Percentiles rank a stretch among this genome's conserved stretches.
These are phyloP conservation scores for Populus hybrid DNA, from an alignment of 441 rosid genomes.

Conservation along the genomic window DNA sequence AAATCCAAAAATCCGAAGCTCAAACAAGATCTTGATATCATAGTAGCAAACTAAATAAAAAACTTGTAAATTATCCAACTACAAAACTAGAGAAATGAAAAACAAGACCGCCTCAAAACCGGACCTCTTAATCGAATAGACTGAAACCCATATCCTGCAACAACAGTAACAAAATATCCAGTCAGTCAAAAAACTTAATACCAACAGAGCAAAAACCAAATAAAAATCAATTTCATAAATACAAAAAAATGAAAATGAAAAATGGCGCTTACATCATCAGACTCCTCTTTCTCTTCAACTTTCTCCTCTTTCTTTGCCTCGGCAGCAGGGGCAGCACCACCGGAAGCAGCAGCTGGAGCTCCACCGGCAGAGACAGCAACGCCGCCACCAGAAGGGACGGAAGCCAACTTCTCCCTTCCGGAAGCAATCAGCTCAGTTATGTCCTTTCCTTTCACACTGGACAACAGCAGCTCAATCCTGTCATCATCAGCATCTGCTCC, in stretches of 20 bases:
- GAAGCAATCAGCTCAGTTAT: slow-evolving; percentile 68
- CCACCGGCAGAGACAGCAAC: slow-evolving; percentile 39
- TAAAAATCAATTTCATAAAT: too few species aligned
- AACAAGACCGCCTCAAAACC: slow-evolving; percentile 5
- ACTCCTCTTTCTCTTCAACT: slow-evolving; percentile 84
- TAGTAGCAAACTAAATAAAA: slow-evolving; percentile 25
- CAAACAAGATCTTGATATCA: slow-evolving; percentile 19
- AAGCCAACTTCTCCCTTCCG: slow-evolving; percentile 83
- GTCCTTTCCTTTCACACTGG: slow-evolving; percentile 66
- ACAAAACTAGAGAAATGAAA: not conserved
- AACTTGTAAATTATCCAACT: slow-evolving; percentile 2
- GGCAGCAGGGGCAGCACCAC: slow-evolving; percentile 58
- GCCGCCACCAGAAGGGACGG: slow-evolving; percentile 84
- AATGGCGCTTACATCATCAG: slow-evolving; percentile 59
- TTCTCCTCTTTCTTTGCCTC: slow-evolving; percentile 77
- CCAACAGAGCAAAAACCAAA: too few species aligned
- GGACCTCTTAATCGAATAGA: slow-evolving; percentile 41
- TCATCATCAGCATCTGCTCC: slow-evolving; percentile 76
- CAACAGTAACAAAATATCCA: not conserved
- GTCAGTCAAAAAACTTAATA: too few species aligned
- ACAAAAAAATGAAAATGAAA: too few species aligned
- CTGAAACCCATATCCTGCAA: slow-evolving; percentile 75
- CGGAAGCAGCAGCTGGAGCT: slow-evolving; percentile 27
- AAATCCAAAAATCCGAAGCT: slow-evolving; percentile 24
- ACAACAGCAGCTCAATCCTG: slow-evolving; percentile 57